phyloP scores from a whole-genome alignment of 495 filamentous ascomycete genomes.

The Aspergillus steynii region DNA sequence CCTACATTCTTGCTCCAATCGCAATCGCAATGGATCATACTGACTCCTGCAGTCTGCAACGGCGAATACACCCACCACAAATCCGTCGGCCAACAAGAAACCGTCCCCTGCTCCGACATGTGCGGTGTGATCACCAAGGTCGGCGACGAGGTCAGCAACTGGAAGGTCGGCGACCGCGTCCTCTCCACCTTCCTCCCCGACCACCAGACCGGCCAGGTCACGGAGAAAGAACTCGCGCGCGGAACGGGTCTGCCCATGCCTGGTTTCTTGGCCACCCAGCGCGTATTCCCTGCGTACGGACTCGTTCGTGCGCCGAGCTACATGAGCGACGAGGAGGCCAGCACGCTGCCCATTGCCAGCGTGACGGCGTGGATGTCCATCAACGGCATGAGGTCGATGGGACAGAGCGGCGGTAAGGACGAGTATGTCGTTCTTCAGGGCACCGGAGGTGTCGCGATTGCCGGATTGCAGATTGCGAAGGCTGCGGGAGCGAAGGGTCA shows the following conservation, averaged over 20 bases:
- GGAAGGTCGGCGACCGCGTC: slow-evolving; percentile 70
- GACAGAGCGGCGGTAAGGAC: slow-evolving; percentile 60
- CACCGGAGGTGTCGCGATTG: slow-evolving; percentile 76
- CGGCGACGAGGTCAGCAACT: slow-evolving; percentile 63
- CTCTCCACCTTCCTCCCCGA: slow-evolving; percentile 74
- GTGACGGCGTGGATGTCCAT: slow-evolving; percentile 82
- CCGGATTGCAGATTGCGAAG: slow-evolving; percentile 79
- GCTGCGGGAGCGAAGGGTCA: slow-evolving; percentile 67
- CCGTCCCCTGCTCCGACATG: slow-evolving; percentile 71
- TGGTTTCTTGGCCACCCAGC: slow-evolving; percentile 70
- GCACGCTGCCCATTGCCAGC: slow-evolving; percentile 67
- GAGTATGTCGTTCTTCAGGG: slow-evolving; percentile 74
- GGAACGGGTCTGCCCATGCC: slow-evolving; percentile 68
- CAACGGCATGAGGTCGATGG: slow-evolving; percentile 62
- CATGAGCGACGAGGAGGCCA: slow-evolving; percentile 62
- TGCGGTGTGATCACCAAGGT: slow-evolving; percentile 68
- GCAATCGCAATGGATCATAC: neutral
- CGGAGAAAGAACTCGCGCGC: slow-evolving; percentile 40
- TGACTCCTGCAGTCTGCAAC: slow-evolving; percentile 41
- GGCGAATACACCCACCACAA: slow-evolving; percentile 59
- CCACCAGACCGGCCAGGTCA: slow-evolving; percentile 64
- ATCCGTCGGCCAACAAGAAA: slow-evolving; percentile 28
- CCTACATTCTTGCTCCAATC: too few relatives aligned
- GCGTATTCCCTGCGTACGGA: slow-evolving; percentile 63
- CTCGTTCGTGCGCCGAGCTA: slow-evolving; percentile 65